Base-by-base conservation (phyloP, 2,329 filamentous ascomycete genomes). In the Penicillium rolfsii region DNA sequence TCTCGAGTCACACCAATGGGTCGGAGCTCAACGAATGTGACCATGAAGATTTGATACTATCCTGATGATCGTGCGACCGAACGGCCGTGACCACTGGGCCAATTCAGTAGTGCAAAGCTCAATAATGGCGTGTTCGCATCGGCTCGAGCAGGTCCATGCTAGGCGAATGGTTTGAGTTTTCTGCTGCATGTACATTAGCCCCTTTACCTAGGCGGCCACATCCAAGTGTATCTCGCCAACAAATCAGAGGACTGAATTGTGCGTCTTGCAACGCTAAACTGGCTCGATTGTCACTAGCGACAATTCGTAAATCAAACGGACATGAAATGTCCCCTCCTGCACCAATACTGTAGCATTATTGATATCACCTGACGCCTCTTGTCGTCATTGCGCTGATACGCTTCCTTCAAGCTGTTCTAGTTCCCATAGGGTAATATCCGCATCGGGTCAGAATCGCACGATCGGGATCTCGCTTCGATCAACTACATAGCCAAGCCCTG, bases 1-100 rank as follows among this genome's bases (percentile, higher is more conserved):
- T 60, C 55, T 49, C 63, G 28, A 14, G 58, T 22, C 26, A 57
- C 41, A 52, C 46, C 55, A 26, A 35, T 2, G 26, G 57, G 12
- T 28, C 49, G 9, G 48, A 35, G 46, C 7, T 52, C 22, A 36
- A 22, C 24, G 12, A 22, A 28, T 24, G 11, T n/a, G 22, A 35
- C n/a, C 26, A 16, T 5, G 62, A 60, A 6, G 59, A 57, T 55
- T 52, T 7, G 66, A 70, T 11, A 46, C 35, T 4, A 57, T 60
- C 14, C 49, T 30, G 3, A 60, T 62, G 1, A 54, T 58, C 5
- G 24, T 60, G 41, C 26, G 40, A 22, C 16, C 35, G 7, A 48
- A 40, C 45, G 45, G 40, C 24, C 40, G 45, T 3, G 33, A 38
- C 38, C 54, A n/a, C 8, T 41, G 45, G 28, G 45, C 33, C 12